A percentile compares a stretch with the other conserved stretches of the same genome.
Evolutionary conservation across 2,329 filamentous ascomycete species (phyloP).

Genomic region (Fusarium irregulare): DNA sequence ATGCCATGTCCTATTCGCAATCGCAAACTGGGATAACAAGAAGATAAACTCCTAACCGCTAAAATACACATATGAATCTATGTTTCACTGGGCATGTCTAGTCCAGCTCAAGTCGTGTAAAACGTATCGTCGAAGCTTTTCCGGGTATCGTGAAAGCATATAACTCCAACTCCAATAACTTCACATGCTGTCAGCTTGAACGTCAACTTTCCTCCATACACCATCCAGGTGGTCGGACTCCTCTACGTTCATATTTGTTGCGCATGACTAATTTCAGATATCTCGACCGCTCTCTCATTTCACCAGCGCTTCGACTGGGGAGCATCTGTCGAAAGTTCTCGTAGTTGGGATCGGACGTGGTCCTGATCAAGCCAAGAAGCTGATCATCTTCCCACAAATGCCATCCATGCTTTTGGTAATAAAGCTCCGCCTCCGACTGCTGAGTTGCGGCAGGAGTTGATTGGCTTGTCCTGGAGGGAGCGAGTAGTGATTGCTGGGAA

Average conservation of each 20-base stretch:
- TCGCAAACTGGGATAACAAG: not conserved
- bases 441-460: not conserved
- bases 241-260: conserved; percentile 32
- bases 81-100: conserved; percentile 2
- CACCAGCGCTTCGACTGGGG: conserved; percentile 26
- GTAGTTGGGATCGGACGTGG: conserved; percentile 22
- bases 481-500: not conserved
- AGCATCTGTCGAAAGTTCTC: conserved; percentile 23
- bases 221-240: conserved; percentile 42
- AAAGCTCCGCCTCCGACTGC: conserved; percentile 12
- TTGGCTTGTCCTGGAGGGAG: conserved; percentile 16
- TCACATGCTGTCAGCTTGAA: not conserved
- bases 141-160: conserved; percentile 38
- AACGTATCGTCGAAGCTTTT: not conserved
- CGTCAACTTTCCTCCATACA: conserved; percentile 34
- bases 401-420: conserved; percentile 44
- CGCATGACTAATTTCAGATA: conserved; percentile 38
- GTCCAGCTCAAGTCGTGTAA: not conserved
- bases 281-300: conserved; percentile 37
- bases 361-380: conserved; percentile 43
- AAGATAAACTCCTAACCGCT: not conserved
- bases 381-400: conserved; percentile 43
- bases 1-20: not conserved
- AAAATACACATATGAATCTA: not conserved
- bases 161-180: conserved; percentile 16